A percentile compares a stretch with the other conserved stretches of the same genome.
Conservation (phyloP, 768 basidiomycete species). For the Brasilioporus rufonigricans region DNA sequence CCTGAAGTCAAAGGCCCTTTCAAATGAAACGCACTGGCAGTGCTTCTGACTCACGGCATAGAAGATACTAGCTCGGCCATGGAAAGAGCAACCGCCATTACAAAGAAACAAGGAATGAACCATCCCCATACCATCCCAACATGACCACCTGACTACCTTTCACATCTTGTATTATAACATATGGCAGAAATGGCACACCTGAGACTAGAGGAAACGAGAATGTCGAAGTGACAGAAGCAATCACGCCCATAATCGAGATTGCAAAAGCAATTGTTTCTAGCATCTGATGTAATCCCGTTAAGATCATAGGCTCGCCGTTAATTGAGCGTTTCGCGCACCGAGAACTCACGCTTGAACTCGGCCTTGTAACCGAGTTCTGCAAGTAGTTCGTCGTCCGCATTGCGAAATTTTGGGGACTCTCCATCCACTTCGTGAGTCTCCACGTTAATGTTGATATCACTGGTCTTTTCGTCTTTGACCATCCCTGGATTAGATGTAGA, state of each 20-base stretch:
- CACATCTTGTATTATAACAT: not conserved
- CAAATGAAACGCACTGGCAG: not conserved
- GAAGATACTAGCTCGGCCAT: constrained; percentile 72
- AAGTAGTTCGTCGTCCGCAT: constrained; percentile 55
- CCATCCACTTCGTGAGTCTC: constrained; percentile 10
- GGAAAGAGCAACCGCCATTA: constrained; percentile 63
- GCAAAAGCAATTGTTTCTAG: constrained; percentile 65
- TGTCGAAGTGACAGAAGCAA: constrained; percentile 67
- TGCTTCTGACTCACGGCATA: constrained; percentile 59
- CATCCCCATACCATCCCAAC: constrained; percentile 78
- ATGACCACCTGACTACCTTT: constrained; percentile 53
- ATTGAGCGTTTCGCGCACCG: constrained; percentile 40
- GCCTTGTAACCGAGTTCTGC: constrained; percentile 69
- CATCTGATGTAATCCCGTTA: constrained; percentile 28
- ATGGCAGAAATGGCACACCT: constrained; percentile 36
- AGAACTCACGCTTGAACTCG: constrained; percentile 74
- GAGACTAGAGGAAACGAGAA: constrained; percentile 60
- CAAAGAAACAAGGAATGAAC: constrained; percentile 69
- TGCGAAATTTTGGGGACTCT: constrained; percentile 23
- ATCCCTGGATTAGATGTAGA: constrained; percentile 5
- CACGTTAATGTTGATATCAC: constrained; percentile 1
- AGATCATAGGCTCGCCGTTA: not conserved
- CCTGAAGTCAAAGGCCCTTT: constrained; percentile 32
- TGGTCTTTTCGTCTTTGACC: constrained; percentile 22
- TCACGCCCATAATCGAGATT: constrained; percentile 70